Conservation (phyloP, 306 rosid species). For the Pueraria montana region DNA sequence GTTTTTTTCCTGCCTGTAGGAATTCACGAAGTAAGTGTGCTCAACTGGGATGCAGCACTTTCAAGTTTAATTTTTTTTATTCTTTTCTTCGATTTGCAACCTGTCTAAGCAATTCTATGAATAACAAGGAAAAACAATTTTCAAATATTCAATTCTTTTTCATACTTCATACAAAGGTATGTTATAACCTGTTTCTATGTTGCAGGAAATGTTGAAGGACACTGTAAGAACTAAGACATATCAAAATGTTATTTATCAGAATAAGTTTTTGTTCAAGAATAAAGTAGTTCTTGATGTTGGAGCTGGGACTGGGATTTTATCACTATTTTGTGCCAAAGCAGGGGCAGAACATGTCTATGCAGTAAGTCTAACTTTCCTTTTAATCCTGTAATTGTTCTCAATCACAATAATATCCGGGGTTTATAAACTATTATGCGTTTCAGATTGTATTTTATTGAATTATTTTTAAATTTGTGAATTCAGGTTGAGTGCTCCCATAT, state of each 20-base stretch:
- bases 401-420: not conserved
- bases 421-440: not conserved
- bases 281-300: constrained; percentile 99
- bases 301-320: constrained; percentile 98
- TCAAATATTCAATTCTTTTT: not conserved
- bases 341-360: constrained; percentile 98
- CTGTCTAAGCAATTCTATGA: not conserved
- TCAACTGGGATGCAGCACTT: constrained; percentile 42
- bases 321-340: constrained; percentile 95
- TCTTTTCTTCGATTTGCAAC: constrained; percentile 17
- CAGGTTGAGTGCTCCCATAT: constrained; percentile 98
- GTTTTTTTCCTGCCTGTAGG: constrained; percentile 68
- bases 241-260: constrained; percentile 96
- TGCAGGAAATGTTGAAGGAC: constrained; percentile 99
- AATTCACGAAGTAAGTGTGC: constrained; percentile 93
- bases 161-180: not conserved
- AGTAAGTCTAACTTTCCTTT: constrained; percentile 49
- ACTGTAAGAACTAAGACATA: constrained; percentile 93
- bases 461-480: constrained; percentile 25
- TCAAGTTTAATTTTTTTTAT: not conserved
- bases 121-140: not conserved
- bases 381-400: not conserved
- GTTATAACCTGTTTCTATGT: constrained; percentile 33
- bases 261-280: constrained; percentile 80
- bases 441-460: constrained; percentile 1